These are phyloP conservation scores for Saitozyma sp. DNA, from an alignment of 768 basidiomycete genomes.

Conservation along the genomic window DNA sequence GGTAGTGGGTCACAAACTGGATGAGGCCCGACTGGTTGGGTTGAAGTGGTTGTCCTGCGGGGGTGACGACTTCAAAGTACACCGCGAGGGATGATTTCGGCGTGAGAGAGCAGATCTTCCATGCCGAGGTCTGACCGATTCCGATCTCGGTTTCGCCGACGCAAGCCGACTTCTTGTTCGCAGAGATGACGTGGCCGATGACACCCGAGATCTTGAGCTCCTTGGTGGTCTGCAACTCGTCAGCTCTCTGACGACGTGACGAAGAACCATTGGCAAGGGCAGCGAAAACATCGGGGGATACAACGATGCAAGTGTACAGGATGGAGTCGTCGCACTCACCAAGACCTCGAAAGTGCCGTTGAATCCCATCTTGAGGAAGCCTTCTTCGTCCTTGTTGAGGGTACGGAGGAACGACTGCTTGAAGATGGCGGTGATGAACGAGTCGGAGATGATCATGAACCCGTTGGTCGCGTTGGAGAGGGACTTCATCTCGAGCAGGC, in stretches of 20 bases:
- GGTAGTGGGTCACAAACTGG: conserved; percentile 98
- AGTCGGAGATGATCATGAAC: conserved; percentile 91
- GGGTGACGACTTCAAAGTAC: conserved; percentile 98
- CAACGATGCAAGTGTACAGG: neutral
- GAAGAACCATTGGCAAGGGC: neutral
- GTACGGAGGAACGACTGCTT: conserved; percentile 95
- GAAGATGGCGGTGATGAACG: conserved; percentile 96
- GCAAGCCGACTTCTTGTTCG: conserved; percentile 91
- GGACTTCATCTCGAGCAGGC: conserved; percentile 94
- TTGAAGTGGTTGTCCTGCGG: conserved; percentile 86
- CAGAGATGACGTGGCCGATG: conserved; percentile 95
- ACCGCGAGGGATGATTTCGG: conserved; percentile 85
- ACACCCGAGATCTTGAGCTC: conserved; percentile 97
- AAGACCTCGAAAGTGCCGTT: conserved; percentile 98
- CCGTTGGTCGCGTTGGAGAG: conserved; percentile 95
- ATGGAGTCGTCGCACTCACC: conserved; percentile 56
- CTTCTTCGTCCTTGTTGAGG: conserved; percentile 89
- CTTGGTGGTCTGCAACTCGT: conserved; percentile 76
- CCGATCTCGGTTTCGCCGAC: conserved; percentile 99
- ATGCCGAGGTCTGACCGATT: conserved; percentile 96
- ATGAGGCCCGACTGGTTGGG: conserved; percentile 84
- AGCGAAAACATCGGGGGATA: no score
- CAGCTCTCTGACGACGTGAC: conserved; percentile 3
- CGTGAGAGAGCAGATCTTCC: conserved; percentile 91
- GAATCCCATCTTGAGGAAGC: conserved; percentile 93